phyloP scores from a whole-genome alignment of 768 basidiomycete species.

The Paxillus involutus region DNA sequence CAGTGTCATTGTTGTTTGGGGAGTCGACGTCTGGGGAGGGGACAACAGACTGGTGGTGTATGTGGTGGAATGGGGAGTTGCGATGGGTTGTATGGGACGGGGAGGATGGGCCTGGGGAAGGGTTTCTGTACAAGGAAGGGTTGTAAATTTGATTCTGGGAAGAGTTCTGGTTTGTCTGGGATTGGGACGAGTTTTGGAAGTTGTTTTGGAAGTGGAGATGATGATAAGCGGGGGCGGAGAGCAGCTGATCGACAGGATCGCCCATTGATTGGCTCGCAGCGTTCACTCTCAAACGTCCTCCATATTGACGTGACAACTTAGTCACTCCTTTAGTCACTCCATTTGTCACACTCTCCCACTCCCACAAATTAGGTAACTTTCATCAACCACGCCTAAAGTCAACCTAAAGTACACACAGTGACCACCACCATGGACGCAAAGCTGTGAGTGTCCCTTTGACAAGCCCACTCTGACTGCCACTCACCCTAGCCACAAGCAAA shows the following conservation, averaged over 20 bases:
- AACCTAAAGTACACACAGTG: no score
- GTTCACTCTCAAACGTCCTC: constrained; percentile 27
- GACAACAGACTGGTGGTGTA: constrained; percentile 20
- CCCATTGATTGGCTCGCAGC: constrained; percentile 50
- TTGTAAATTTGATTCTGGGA: constrained; percentile 25
- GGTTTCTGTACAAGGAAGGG: constrained; percentile 25
- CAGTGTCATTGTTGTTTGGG: constrained; percentile 19
- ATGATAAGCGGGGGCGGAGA: constrained; percentile 53
- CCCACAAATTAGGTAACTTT: constrained; percentile 26
- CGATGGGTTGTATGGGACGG: constrained; percentile 25
- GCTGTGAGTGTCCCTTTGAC: constrained; percentile 29
- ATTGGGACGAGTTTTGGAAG: constrained; percentile 20
- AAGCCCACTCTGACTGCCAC: background rate
- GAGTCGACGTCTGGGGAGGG: constrained; percentile 12
- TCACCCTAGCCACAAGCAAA: constrained; percentile 35
- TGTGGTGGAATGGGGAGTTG: constrained; percentile 33
- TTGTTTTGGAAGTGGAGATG: constrained; percentile 36
- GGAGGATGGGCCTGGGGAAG: constrained; percentile 31
- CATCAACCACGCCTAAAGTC: background rate
- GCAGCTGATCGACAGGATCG: constrained; percentile 62
- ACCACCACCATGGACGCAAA: constrained; percentile 37
- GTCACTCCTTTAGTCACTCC: constrained; percentile 7
- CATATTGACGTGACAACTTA: constrained; percentile 11
- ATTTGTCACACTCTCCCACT: constrained; percentile 2
- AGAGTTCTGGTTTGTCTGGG: constrained; percentile 19